These are phyloP conservation scores for Aureobasidium mangrovei DNA, from an alignment of 2,329 filamentous ascomycete genomes.

Conservation along the genomic window DNA sequence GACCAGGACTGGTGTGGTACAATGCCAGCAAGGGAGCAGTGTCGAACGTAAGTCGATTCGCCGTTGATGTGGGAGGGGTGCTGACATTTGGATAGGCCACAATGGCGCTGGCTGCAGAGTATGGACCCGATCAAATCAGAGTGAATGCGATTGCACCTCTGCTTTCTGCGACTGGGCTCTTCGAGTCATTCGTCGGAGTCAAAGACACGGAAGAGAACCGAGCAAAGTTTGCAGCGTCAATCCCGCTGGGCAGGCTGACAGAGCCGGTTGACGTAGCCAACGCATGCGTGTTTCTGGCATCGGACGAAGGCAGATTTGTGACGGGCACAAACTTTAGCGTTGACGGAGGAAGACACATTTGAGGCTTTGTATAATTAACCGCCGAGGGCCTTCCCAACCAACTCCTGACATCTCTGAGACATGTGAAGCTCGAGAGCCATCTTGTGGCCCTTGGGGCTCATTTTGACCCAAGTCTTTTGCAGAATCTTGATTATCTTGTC, in stretches of 20 bases:
- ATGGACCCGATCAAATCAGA: constrained; percentile 58
- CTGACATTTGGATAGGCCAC: constrained; percentile 35
- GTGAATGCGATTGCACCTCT: constrained; percentile 63
- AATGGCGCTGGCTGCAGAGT: constrained; percentile 60
- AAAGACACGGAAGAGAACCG: constrained; percentile 55
- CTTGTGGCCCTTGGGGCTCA: constrained; percentile 53
- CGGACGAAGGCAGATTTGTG: constrained; percentile 62
- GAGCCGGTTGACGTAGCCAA: constrained; percentile 61
- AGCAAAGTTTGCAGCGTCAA: constrained; percentile 44
- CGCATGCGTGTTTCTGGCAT: constrained; percentile 60
- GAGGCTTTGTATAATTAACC: constrained; percentile 17
- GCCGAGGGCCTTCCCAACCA: constrained; percentile 57
- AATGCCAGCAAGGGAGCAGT: constrained; percentile 61
- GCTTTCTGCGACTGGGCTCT: constrained; percentile 57
- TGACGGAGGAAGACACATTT: constrained; percentile 44
- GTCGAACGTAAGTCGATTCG: constrained; percentile 32
- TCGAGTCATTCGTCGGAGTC: constrained; percentile 50
- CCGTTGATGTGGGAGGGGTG: neutral
- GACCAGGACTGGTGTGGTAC: constrained; percentile 59
- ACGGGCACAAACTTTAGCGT: constrained; percentile 64
- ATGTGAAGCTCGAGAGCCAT: constrained; percentile 59
- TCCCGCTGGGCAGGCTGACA: constrained; percentile 48
- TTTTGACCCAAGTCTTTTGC: constrained; percentile 68
- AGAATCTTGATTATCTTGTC: constrained; percentile 66
- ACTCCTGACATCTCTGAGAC: constrained; percentile 50